A percentile compares a stretch with the other conserved stretches of the same genome.
These are phyloP conservation scores for Colletotrichum acutatum DNA, from an alignment of 2,329 filamentous ascomycete genomes.

Conservation along the genomic window DNA sequence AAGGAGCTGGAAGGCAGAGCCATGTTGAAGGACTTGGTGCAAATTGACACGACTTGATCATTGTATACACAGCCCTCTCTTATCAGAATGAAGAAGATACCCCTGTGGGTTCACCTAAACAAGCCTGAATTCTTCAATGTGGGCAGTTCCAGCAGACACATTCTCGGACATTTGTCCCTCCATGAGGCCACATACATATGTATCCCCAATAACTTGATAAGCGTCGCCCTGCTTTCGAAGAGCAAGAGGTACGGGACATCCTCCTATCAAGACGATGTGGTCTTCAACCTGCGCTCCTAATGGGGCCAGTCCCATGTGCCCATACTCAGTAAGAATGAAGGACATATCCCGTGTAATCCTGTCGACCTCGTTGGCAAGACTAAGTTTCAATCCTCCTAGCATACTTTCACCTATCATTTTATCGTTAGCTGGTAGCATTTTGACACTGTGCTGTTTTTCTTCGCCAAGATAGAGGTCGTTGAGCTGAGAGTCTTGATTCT, in stretches of 20 bases:
- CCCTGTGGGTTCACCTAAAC: not conserved
- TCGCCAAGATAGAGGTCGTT: not conserved
- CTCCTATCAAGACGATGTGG: not conserved
- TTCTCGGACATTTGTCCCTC: not conserved
- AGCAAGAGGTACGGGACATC: not conserved
- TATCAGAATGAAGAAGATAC: not conserved
- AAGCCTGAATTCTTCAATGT: not conserved
- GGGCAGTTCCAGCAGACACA: not conserved
- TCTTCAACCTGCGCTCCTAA: not conserved
- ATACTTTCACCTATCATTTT: not conserved
- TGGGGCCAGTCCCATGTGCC: not conserved
- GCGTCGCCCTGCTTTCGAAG: not conserved
- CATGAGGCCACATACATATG: not conserved
- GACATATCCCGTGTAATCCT: not conserved
- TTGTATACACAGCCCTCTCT: not conserved
- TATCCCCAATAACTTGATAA: not conserved
- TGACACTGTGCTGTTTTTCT: not conserved
- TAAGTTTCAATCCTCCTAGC: not conserved
- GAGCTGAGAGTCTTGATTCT: no score
- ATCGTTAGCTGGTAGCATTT: no score
- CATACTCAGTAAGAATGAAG: not conserved
- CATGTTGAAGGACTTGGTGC: no score
- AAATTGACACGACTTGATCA: not conserved
- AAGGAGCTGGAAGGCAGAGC: no score
- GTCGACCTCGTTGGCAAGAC: not conserved